These are phyloP conservation scores for Dillenia turbinata DNA, from an alignment of 164 flowering plant genomes.

Conservation along the genomic window DNA sequence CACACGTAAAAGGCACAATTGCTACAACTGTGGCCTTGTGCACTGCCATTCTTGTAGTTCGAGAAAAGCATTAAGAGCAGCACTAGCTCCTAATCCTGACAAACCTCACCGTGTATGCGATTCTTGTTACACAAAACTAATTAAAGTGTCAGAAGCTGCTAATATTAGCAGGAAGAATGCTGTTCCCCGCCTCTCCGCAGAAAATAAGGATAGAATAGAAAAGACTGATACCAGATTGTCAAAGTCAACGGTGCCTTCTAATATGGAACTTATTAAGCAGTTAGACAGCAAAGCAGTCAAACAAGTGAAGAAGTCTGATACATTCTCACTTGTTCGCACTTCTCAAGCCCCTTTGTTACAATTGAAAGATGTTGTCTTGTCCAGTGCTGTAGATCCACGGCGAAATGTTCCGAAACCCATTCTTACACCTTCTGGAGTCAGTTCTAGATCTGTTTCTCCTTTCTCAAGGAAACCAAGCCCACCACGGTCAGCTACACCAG, in stretches of 20 bases:
- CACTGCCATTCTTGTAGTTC: constrained; percentile 86
- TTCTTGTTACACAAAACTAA: constrained; percentile 59
- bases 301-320: constrained; percentile 77
- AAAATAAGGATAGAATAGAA: constrained; percentile 85
- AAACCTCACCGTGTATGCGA: constrained; percentile 87
- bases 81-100: constrained; percentile 71
- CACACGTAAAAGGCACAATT: constrained; percentile 81
- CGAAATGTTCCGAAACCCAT: constrained; percentile 56
- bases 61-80: constrained; percentile 61
- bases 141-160: constrained; percentile 44
- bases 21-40: constrained; percentile 86
- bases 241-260: constrained; percentile 58
- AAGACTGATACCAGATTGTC: constrained; percentile 61
- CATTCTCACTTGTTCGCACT: constrained; percentile 53
- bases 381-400: constrained; percentile 48
- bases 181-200: constrained; percentile 84
- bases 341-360: constrained; percentile 68
- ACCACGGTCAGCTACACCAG: constrained; percentile 93
- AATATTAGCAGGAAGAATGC: constrained; percentile 42
- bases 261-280: constrained; percentile 82
- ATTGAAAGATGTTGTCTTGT: constrained; percentile 58
- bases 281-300: constrained; percentile 82
- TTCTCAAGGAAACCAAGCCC: constrained; percentile 94
- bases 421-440: constrained; percentile 56
- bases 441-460: constrained; percentile 92